Base-by-base conservation (phyloP, 169 alveolate genomes). In the Ichthyophthirius multifiliis region DNA sequence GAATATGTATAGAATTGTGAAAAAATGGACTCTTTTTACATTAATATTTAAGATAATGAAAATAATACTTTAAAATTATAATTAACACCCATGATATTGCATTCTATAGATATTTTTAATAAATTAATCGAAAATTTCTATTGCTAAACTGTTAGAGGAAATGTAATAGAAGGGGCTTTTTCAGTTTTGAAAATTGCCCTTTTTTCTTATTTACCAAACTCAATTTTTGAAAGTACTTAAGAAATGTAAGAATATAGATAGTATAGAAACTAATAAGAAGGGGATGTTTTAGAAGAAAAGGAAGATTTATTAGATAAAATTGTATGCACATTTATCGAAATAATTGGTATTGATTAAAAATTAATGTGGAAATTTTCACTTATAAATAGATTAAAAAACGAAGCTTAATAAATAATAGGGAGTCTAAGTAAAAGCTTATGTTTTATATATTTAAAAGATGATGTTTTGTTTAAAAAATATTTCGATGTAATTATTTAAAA, bases 101-200 rank as follows among this genome's bases (percentile, higher is more conserved):
- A 55, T 5, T 55, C 71, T 16, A 55, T 55, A 2, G 71, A 55
- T 55, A 55, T 55, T 1, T 55, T 55, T 55, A 55, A 55, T 27
- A 55, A 55, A 55, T 27, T 55, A 6, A 55, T 55, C 12, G 71
- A 55, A n/a, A 55, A 55, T 55, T 55, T 55, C 71, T 55, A 20
- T 39, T 55, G 71, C 16, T 39, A 55, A 27, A 55, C 71, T 16
- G 71, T 55, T 1, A 1, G 71, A 55, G 71, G 71, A 18, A 55
- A 27, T 27, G 6, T 39, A 10, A 55, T 39, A 10, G 20, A 15
- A 55, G 5, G 43, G 9, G 71, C 71, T 3, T 55, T 55, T n/a
- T 55, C 43, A n/a, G 31, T 55, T 5, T 39, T 55, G 10, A 55
- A 55, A 23, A 55, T 55, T 55, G 43, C 71, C 6, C 10, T 55